Conservation (phyloP, 1,139 yeast species). For the Sugiyamaella japonica region DNA sequence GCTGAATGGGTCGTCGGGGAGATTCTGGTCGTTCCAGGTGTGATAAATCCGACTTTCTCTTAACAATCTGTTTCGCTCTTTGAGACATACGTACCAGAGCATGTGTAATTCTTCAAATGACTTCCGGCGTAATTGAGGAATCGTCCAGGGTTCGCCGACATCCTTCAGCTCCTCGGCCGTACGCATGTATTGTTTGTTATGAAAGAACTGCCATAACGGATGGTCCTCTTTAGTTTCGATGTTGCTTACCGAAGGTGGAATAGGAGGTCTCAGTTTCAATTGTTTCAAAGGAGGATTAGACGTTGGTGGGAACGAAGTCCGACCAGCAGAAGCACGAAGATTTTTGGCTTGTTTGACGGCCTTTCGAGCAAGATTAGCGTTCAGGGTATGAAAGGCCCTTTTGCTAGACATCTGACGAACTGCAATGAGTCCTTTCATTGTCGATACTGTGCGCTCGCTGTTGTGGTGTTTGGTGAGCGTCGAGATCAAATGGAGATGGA, state of each 20-base stretch:
- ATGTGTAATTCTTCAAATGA: conserved; percentile 89
- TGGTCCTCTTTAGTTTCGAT: conserved; percentile 78
- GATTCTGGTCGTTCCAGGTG: conserved; percentile 44
- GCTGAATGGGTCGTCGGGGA: conserved; percentile 44
- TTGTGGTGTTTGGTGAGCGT: not conserved
- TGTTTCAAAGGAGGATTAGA: conserved; percentile 9
- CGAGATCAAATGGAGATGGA: not conserved
- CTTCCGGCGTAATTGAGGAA: conserved; percentile 86
- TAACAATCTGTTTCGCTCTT: conserved; percentile 75
- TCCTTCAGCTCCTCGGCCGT: conserved; percentile 56
- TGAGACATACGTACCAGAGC: conserved; percentile 83
- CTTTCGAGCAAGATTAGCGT: conserved; percentile 1
- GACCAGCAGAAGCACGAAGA: not conserved
- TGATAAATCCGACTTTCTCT: conserved; percentile 62
- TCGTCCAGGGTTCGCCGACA: conserved; percentile 78
- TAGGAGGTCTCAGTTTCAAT: conserved; percentile 72
- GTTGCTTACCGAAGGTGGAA: conserved; percentile 76
- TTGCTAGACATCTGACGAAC: not conserved
- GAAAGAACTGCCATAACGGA: conserved; percentile 94
- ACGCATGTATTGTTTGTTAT: conserved; percentile 58
- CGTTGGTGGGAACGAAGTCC: conserved; percentile 6
- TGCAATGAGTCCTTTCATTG: conserved; percentile 5
- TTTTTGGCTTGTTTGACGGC: not conserved
- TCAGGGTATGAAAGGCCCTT: conserved; percentile 4
- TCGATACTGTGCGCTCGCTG: not conserved